Percentiles rank a stretch among this genome's conserved stretches.
Evolutionary conservation across 257 asterid genomes (phyloP).

Genomic region (Cinchona pubescens): DNA sequence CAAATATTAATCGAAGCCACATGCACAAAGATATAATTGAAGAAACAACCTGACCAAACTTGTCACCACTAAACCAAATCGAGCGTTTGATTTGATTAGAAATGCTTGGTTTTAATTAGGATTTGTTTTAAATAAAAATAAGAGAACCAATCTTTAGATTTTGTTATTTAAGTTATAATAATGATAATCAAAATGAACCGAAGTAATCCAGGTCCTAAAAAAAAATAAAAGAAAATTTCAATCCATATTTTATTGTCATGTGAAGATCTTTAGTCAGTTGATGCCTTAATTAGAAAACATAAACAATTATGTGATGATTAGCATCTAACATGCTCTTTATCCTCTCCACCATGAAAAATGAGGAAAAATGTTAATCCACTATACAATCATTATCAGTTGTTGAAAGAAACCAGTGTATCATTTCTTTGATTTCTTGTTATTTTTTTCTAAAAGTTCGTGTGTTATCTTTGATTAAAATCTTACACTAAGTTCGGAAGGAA

Average conservation of each 20-base stretch:
- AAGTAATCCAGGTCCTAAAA: too few relatives aligned
- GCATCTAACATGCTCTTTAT: background rate
- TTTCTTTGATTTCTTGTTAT: background rate
- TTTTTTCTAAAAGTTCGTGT: too few relatives aligned
- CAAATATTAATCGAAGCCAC: background rate
- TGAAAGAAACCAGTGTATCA: background rate
- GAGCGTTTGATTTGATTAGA: background rate
- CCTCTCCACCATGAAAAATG: background rate
- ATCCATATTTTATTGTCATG: too few relatives aligned
- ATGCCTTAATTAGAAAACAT: background rate
- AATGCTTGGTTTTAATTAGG: background rate
- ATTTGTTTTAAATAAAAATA: background rate
- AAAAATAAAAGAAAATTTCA: too few relatives aligned
- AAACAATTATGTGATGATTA: background rate
- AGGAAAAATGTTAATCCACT: background rate
- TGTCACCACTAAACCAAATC: background rate
- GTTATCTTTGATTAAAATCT: background rate
- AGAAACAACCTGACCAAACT: constrained; percentile 6
- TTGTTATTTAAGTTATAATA: background rate
- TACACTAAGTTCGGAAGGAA: too few relatives aligned
- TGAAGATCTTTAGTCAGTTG: background rate
- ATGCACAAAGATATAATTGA: background rate
- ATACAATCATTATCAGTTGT: background rate
- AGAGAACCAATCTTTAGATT: background rate
- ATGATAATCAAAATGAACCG: background rate